phyloP scores from a whole-genome alignment of 306 rosid genomes.

The Elaeagnus macrophylla region DNA sequence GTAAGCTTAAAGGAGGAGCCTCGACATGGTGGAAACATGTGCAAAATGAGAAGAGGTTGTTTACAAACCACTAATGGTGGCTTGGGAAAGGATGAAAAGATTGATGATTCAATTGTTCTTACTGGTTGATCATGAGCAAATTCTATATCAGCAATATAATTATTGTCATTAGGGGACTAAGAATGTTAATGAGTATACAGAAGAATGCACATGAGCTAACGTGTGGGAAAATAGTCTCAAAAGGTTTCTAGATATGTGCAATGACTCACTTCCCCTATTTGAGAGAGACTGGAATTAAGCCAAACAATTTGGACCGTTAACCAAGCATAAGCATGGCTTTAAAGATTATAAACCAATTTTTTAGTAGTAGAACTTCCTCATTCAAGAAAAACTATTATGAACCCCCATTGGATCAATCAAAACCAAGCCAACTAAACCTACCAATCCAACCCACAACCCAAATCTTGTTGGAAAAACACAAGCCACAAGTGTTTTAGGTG shows the following conservation, averaged over 20 bases:
- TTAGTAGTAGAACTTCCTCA: too few species aligned
- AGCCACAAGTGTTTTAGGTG: too few species aligned
- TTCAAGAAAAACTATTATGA: too few species aligned
- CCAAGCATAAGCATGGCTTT: too few species aligned
- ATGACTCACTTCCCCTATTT: too few species aligned
- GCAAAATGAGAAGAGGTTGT: rapidly evolving
- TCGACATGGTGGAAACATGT: background rate
- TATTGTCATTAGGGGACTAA: background rate
- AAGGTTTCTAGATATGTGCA: background rate
- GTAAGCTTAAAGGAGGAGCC: background rate
- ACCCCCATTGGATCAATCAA: too few species aligned
- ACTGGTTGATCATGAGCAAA: background rate
- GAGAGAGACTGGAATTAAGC: too few species aligned
- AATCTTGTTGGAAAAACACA: too few species aligned
- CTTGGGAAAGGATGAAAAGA: background rate
- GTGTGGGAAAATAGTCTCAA: background rate
- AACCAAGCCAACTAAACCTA: too few species aligned
- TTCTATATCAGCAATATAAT: background rate
- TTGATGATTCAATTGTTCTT: background rate
- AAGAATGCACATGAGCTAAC: background rate
- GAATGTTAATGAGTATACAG: background rate
- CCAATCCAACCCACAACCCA: too few species aligned
- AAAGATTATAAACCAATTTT: too few species aligned
- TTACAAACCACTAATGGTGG: background rate
- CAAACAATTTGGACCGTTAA: too few species aligned